These are phyloP conservation scores for Trichoderma breve DNA, from an alignment of 2,329 filamentous ascomycete genomes.

Conservation along the genomic window DNA sequence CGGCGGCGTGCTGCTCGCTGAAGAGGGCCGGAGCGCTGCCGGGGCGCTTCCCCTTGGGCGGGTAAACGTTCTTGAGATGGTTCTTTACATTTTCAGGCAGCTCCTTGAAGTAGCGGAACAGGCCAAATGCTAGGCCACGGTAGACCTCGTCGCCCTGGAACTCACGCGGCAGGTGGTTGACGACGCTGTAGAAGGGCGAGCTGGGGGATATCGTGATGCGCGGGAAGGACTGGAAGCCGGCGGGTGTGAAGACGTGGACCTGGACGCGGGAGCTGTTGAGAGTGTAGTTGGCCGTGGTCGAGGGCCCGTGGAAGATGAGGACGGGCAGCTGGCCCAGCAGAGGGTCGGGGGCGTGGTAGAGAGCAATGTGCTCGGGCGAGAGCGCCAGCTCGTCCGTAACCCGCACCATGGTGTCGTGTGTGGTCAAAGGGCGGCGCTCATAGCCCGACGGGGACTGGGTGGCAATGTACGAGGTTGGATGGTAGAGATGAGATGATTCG, in stretches of 20 bases:
- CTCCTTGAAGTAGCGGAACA: conserved; percentile 93
- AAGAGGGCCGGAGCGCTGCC: conserved; percentile 71
- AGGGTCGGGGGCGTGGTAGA: conserved; percentile 87
- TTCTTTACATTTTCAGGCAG: conserved; percentile 74
- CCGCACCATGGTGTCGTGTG: conserved; percentile 73
- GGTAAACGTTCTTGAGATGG: conserved; percentile 61
- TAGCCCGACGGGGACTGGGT: conserved; percentile 13
- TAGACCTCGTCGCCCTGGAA: conserved; percentile 94
- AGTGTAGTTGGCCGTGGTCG: conserved; percentile 82
- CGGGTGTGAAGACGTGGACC: conserved; percentile 85
- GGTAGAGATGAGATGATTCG: background rate
- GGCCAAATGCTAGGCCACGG: conserved; percentile 84
- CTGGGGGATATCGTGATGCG: conserved; percentile 91
- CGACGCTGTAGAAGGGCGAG: conserved; percentile 85
- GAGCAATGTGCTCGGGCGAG: conserved; percentile 75
- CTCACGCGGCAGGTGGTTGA: conserved; percentile 85
- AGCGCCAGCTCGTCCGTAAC: conserved; percentile 75
- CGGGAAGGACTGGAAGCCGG: conserved; percentile 84
- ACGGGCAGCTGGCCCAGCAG: conserved; percentile 77
- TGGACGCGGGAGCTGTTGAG: conserved; percentile 91
- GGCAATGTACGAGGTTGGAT: background rate
- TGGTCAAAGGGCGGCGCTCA: conserved; percentile 31
- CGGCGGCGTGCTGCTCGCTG: conserved; percentile 87
- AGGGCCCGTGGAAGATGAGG: conserved; percentile 88
- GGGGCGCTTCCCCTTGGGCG: conserved; percentile 54